phyloP scores from a whole-genome alignment of 352 stramenopile species.

The Phytophthora uliginosa region DNA sequence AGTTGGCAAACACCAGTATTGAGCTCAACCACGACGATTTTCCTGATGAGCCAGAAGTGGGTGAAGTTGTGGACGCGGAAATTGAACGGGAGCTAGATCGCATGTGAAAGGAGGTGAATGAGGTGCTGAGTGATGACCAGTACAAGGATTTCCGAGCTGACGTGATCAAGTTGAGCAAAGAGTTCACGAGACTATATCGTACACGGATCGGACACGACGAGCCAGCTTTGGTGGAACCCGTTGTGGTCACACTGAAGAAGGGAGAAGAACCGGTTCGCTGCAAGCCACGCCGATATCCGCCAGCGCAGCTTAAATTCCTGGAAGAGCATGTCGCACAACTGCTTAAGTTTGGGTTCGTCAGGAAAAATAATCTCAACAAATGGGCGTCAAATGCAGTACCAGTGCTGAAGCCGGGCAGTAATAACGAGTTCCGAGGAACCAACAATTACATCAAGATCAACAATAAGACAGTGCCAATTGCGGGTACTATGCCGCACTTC shows the following conservation, averaged over 20 bases:
- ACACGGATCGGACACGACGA: conserved; percentile 1
- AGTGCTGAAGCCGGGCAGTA: not conserved
- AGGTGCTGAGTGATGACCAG: conserved; percentile 7
- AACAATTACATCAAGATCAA: not conserved
- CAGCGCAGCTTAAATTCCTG: conserved; percentile 10
- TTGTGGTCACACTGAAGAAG: conserved; percentile 7
- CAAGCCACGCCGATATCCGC: conserved; percentile 5
- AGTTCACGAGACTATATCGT: conserved; percentile 2
- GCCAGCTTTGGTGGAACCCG: conserved; percentile 4
- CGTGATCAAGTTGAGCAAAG: conserved; percentile 1
- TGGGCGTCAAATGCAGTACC: conserved; percentile 15
- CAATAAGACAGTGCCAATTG: not conserved
- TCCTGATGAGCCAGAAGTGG: conserved; percentile 10
- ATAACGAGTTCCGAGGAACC: not conserved
- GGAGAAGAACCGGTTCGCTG: not conserved
- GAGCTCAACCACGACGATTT: conserved; percentile 12
- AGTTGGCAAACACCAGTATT: conserved; percentile 22
- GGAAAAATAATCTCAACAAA: conserved; percentile 17
- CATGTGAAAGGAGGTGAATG: conserved; percentile 6
- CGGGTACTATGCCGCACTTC: not conserved
- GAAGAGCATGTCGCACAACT: conserved; percentile 4
- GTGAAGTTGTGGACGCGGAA: not conserved
- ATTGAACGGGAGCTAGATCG: conserved; percentile 6
- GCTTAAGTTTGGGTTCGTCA: conserved; percentile 14
- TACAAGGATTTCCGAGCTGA: not conserved